Percentiles rank a stretch among this genome's conserved stretches.
phyloP scores from a whole-genome alignment of 2,329 filamentous ascomycete species.

The Neopestalotiopsis clavispora region DNA sequence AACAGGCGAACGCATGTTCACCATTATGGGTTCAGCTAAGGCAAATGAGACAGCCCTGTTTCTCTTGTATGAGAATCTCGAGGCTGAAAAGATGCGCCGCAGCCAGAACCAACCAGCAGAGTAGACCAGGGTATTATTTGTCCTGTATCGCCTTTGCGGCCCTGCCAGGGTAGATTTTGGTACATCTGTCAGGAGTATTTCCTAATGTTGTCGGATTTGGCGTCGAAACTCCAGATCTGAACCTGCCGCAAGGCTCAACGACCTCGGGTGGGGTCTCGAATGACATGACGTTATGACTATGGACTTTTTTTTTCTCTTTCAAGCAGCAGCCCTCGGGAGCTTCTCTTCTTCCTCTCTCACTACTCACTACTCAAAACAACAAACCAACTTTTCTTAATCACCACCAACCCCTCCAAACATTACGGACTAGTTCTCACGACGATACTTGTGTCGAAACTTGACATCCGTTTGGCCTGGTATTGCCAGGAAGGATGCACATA shows the following conservation, averaged over 20 bases:
- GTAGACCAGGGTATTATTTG: slow-evolving; percentile 39
- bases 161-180: slow-evolving; percentile 33
- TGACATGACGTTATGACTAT: slow-evolving; percentile 49
- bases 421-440: not conserved
- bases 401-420: slow-evolving; percentile 18
- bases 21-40: slow-evolving; percentile 93
- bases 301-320: slow-evolving; percentile 28
- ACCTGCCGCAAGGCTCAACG: slow-evolving; percentile 66
- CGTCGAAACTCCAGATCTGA: slow-evolving; percentile 59
- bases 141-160: slow-evolving; percentile 16
- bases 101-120: slow-evolving; percentile 72
- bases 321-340: slow-evolving; percentile 27
- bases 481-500: not conserved
- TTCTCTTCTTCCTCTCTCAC: slow-evolving; percentile 29
- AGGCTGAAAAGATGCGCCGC: slow-evolving; percentile 98
- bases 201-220: slow-evolving; percentile 55
- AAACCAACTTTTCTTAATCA: slow-evolving; percentile 30
- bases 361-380: slow-evolving; percentile 18
- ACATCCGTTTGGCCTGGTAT: not conserved
- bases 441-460: not conserved
- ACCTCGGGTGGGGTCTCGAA: slow-evolving; percentile 46
- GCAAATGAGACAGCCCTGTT: slow-evolving; percentile 96
- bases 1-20: slow-evolving; percentile 99
- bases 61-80: slow-evolving; percentile 96
- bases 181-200: slow-evolving; percentile 39